Percentiles rank a stretch among this genome's conserved stretches.
These are phyloP conservation scores for Hypoxylon sp. DNA, from an alignment of 2,329 filamentous ascomycete genomes.

Conservation along the genomic window DNA sequence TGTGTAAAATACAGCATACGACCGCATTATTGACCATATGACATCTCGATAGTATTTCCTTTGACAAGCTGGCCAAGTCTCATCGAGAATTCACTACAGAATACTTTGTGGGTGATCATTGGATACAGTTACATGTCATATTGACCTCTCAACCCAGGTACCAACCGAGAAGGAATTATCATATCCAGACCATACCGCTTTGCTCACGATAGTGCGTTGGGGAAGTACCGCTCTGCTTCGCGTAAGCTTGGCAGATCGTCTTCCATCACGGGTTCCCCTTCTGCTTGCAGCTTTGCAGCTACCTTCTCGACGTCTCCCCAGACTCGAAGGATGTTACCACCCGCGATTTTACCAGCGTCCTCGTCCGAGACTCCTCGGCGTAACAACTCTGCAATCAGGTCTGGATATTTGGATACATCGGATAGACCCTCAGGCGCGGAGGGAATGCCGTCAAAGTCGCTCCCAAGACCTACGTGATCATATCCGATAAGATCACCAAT, in stretches of 20 bases:
- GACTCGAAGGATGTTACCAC: constrained; percentile 85
- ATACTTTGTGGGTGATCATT: constrained; percentile 1
- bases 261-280: constrained; percentile 66
- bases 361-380: constrained; percentile 78
- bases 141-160: background rate
- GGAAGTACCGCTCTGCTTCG: constrained; percentile 1
- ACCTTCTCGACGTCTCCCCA: constrained; percentile 84
- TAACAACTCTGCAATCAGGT: constrained; percentile 81
- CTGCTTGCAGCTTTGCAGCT: constrained; percentile 73
- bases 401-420: constrained; percentile 86
- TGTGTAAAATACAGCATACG: constrained; percentile 11
- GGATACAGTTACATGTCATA: background rate
- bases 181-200: background rate
- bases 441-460: constrained; percentile 86
- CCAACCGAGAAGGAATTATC: background rate
- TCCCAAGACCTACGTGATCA: constrained; percentile 88
- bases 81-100: background rate
- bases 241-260: constrained; percentile 60
- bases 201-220: background rate
- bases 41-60: background rate
- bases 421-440: constrained; percentile 79
- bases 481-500: constrained; percentile 88
- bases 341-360: constrained; percentile 81
- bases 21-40: background rate
- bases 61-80: background rate